A percentile compares a stretch with the other conserved stretches of the same genome.
phyloP scores from a whole-genome alignment of 2,329 filamentous ascomycete genomes.

The Xylaria sp. region DNA sequence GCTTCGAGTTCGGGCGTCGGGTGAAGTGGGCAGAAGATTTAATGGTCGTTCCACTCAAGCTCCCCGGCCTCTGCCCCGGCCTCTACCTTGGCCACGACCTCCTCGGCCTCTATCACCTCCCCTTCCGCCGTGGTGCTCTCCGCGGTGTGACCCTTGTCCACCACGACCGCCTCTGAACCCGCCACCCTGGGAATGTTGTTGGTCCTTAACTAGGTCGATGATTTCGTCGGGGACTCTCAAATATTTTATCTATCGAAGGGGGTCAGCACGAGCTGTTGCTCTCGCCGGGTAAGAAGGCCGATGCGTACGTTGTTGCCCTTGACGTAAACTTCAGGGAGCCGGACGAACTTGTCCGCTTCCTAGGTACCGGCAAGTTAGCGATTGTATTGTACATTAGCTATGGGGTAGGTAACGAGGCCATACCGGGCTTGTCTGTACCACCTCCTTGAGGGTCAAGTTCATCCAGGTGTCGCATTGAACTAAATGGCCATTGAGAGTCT shows the following conservation, averaged over 20 bases:
- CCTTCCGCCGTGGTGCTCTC: conserved; percentile 64
- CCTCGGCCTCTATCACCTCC: conserved; percentile 68
- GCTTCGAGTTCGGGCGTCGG: conserved; percentile 9
- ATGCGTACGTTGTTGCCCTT: conserved; percentile 91
- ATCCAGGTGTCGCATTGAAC: conserved; percentile 99
- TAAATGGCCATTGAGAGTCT: conserved; percentile 95
- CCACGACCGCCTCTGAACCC: conserved; percentile 74
- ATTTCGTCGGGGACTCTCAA: conserved; percentile 96
- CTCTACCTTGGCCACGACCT: conserved; percentile 62
- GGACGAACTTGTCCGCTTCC: conserved; percentile 94
- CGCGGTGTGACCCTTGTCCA: conserved; percentile 59
- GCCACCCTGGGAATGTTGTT: conserved; percentile 75
- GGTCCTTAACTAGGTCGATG: conserved; percentile 91
- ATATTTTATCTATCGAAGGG: conserved; percentile 87
- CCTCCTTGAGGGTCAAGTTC: conserved; percentile 97
- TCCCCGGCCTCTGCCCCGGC: conserved; percentile 56
- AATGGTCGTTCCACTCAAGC: conserved; percentile 42
- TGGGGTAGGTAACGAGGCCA: conserved; percentile 39
- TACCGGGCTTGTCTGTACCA: conserved; percentile 92
- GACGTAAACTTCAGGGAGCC: conserved; percentile 93
- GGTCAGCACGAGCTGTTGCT: conserved; percentile 38
- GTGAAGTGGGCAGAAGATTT: conserved; percentile 9
- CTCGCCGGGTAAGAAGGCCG: conserved; percentile 21
- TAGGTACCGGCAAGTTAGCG: conserved; percentile 50
- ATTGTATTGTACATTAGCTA: conserved; percentile 15